Evolutionary conservation across 176 grass and related monocot species (phyloP), one percentile per base, ranked within the genome.

Genomic region (Otatea glauca): DNA sequence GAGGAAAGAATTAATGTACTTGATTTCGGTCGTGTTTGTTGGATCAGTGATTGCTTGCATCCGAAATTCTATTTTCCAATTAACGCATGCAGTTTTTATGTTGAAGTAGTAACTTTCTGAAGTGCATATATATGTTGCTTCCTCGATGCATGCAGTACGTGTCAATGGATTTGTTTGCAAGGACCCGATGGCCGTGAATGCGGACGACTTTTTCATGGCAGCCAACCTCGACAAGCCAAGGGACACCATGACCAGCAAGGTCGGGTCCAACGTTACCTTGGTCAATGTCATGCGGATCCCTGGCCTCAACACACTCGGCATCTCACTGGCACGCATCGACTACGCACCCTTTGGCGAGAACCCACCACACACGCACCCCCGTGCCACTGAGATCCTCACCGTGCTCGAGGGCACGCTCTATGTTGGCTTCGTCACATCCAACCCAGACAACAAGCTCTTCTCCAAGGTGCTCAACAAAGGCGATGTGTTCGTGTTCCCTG

Each of bases 111-210:
- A 56, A 21, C 54, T 56, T 8, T 7, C 54, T 7, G 50, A 5
- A 6, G 44, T 29, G 8, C 17, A 4, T 34, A 34, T 55, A 0
- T 21, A 2, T 37, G 0, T n/a, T 45, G 9, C 10, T 14, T 27
- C 55, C 12, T 10, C 3, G n/a, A 65, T 34, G 51, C 51, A 65
- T 34, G 51, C 67, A 71, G 67, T 82, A 11, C n/a, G 23, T 70
- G 80, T 83, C 0, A 83, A 83, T 73, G 81, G 80, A 7, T 83
- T 83, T 3, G 54, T 72, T 10, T 83, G 81, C 68, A 83, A 73
- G 15, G 55, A 83, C 11, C 9, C 55, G 2, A 83, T 23, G 24
- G 68, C n/a, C 1, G 55, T 83, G 24, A 83, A 74, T 2, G 42
- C 18, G 1, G 58, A 65, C 1, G 82, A 84, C 60, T 84, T 84